phyloP scores from a whole-genome alignment of 2,329 filamentous ascomycete genomes.

The Harringtonia aguacate region DNA sequence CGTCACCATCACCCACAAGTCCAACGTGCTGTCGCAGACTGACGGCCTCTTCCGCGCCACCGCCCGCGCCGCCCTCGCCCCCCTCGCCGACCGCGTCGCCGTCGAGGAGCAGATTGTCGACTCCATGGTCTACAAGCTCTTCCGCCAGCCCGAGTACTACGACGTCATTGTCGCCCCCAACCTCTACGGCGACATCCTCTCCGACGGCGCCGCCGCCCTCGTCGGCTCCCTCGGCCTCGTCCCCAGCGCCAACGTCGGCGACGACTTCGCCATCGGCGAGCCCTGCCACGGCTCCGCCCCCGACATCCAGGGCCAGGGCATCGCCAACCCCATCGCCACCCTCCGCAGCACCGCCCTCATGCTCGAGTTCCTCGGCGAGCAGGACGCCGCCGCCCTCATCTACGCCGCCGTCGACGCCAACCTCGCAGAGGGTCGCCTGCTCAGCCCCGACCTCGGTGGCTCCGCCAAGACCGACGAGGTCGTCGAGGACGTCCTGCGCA shows the following conservation, averaged over 20 bases:
- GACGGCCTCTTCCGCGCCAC: constrained; percentile 89
- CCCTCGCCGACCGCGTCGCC: constrained; percentile 41
- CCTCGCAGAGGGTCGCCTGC: constrained; percentile 67
- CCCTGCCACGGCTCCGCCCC: constrained; percentile 94
- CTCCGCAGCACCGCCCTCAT: constrained; percentile 84
- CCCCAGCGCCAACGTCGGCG: constrained; percentile 88
- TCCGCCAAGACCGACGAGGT: constrained; percentile 79
- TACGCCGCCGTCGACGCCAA: constrained; percentile 89
- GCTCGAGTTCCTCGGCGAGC: constrained; percentile 90
- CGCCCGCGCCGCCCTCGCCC: constrained; percentile 60
- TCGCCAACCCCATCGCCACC: constrained; percentile 95
- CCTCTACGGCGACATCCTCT: constrained; percentile 93
- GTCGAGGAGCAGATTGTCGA: constrained; percentile 98
- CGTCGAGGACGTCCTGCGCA: constrained; percentile 73
- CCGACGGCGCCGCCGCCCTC: constrained; percentile 87
- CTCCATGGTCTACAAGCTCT: constrained; percentile 99
- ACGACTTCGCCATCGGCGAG: constrained; percentile 92
- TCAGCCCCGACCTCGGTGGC: constrained; percentile 87
- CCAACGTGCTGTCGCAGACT: constrained; percentile 91
- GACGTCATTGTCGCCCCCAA: constrained; percentile 98
- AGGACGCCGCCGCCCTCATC: constrained; percentile 76
- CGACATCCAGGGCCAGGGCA: constrained; percentile 84
- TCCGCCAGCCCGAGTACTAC: constrained; percentile 89
- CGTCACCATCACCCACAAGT: constrained; percentile 97
- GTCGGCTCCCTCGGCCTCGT: constrained; percentile 89